Evolutionary conservation across 140 eudicot genomes (phyloP), one percentile per base, ranked within the genome.

Genomic region (Oenanthe javanica): DNA sequence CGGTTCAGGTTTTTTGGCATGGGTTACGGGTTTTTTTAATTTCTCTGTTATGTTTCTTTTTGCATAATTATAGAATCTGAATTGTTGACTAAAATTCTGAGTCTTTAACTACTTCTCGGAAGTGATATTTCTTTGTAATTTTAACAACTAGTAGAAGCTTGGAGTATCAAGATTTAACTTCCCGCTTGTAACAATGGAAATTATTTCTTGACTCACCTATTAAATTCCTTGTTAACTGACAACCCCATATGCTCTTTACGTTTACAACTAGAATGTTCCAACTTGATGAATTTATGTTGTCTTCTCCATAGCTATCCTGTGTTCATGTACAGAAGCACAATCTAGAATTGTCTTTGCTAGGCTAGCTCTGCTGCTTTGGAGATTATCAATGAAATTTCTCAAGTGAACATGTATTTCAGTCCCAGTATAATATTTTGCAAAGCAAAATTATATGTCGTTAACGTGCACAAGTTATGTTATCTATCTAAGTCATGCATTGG

Each of bases 261-360:
- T 8, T 79, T 47, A n/a, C 10, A n/a, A 54, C 43, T 23, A 78
- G 11, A 43, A n/a, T 42, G 23, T 78, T 36, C 38, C 46, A 31
- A 43, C 75, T 45, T 23, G 55, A 38, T 79, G 31, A 46, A 43
- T 27, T 23, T 48, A 4, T 27, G 43, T 75, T 48, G 36, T 36
- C 36, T 14, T 48, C 15, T 47, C 16, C 59, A 52, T n/a, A 46
- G 57, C 14, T 12, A 78, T 78, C 55, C 1, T 59, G 50, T 73
- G 77, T 73, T 46, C 77, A 46, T 21, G 36, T 46, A 74, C 40
- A 27, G 81, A 40, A 15, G 74, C 81, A 21, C 70, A 38, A 42
- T 45, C 15, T n/a, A 10, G 75, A 25, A 47, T 18, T 36, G 48
- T 42, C 48, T 61, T 19, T 63, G 15, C 61, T 59, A 25, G 75